Percentiles rank a stretch among this genome's conserved stretches.
These are phyloP conservation scores for Jamesozyma gamospora DNA, from an alignment of 805 yeast genomes.

Conservation along the genomic window DNA sequence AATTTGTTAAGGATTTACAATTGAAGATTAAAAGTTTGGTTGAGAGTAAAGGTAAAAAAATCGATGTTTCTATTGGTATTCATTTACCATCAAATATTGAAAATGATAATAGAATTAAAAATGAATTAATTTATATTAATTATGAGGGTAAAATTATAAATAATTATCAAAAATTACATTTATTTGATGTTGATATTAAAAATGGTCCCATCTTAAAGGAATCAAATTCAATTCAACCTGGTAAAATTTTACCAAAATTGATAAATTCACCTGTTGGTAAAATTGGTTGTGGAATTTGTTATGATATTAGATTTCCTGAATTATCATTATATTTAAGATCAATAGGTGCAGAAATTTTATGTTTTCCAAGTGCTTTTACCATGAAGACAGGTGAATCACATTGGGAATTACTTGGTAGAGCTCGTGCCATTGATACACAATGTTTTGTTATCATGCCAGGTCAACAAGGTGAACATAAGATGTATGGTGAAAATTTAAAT, in stretches of 20 bases:
- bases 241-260: slow-evolving; percentile 43
- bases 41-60: slow-evolving; percentile 30
- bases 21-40: slow-evolving; percentile 34
- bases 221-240: slow-evolving; percentile 75
- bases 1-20: slow-evolving; percentile 37
- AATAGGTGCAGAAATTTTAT: slow-evolving; percentile 63
- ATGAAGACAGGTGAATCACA: slow-evolving; percentile 85
- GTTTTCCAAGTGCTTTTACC: slow-evolving; percentile 91
- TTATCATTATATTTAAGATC: slow-evolving; percentile 53
- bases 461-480: slow-evolving; percentile 64
- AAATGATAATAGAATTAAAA: slow-evolving; percentile 42
- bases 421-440: slow-evolving; percentile 86
- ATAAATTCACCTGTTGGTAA: slow-evolving; percentile 51
- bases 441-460: slow-evolving; percentile 83
- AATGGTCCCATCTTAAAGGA: slow-evolving; percentile 77
- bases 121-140: slow-evolving; percentile 64
- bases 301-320: slow-evolving; percentile 84
- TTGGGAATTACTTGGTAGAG: slow-evolving; percentile 70
- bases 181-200: slow-evolving; percentile 75
- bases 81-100: slow-evolving; percentile 58
- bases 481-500: neutral
- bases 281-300: slow-evolving; percentile 69
- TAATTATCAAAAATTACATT: slow-evolving; percentile 74
- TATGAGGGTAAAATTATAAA: slow-evolving; percentile 54
- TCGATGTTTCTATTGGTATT: slow-evolving; percentile 75